These are phyloP conservation scores for Geotrichum australiense DNA, from an alignment of 1,139 yeast species.

Conservation along the genomic window DNA sequence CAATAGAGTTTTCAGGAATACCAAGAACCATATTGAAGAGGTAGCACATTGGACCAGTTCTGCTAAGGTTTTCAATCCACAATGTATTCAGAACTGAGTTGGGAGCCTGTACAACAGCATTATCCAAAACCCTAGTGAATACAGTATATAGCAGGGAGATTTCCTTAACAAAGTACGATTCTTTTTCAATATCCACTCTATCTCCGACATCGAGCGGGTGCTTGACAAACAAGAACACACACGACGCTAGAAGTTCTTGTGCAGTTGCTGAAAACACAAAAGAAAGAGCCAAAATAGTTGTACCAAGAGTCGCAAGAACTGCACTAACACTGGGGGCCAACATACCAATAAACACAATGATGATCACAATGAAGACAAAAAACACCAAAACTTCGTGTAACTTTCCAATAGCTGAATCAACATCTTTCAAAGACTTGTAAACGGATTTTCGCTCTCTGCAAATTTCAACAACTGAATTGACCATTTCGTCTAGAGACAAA, in stretches of 20 bases:
- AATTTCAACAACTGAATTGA: constrained; percentile 31
- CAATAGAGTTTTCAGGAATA: constrained; percentile 35
- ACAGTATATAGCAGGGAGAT: constrained; percentile 37
- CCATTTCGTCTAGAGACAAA: constrained; percentile 37
- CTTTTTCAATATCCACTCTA: constrained; percentile 30
- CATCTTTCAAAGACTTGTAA: constrained; percentile 35
- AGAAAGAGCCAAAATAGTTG: constrained; percentile 37
- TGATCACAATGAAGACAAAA: constrained; percentile 32
- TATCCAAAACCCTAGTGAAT: constrained; percentile 29
- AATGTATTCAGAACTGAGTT: constrained; percentile 35
- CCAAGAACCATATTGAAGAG: constrained; percentile 30
- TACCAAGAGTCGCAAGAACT: constrained; percentile 39
- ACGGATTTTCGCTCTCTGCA: constrained; percentile 35
- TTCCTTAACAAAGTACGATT: constrained; percentile 29
- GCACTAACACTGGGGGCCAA: constrained; percentile 38
- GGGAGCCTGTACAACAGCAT: constrained; percentile 35
- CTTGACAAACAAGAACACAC: constrained; percentile 39
- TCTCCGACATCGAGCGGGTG: constrained; percentile 42
- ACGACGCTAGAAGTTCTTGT: constrained; percentile 37
- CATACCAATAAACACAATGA: constrained; percentile 38
- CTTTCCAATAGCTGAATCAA: constrained; percentile 38
- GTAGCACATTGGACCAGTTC: constrained; percentile 35
- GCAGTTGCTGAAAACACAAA: constrained; percentile 37
- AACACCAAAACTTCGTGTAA: constrained; percentile 35
- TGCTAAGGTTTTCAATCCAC: constrained; percentile 37